These are phyloP conservation scores for Rhizopogon vesiculosus DNA, from an alignment of 768 basidiomycete genomes.

Conservation along the genomic window DNA sequence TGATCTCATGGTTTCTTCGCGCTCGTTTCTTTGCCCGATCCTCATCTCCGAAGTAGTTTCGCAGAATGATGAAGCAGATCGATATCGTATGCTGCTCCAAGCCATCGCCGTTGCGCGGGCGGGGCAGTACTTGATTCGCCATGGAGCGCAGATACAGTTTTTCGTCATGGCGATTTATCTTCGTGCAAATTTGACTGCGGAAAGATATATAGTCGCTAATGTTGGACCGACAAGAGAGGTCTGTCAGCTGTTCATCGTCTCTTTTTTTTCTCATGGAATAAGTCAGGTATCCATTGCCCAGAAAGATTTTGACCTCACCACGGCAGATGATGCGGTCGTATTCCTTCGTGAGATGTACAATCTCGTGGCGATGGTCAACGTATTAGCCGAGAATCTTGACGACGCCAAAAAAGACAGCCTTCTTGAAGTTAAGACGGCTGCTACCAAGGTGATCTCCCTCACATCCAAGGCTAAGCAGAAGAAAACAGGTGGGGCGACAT, in stretches of 20 bases:
- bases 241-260: neutral
- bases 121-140: neutral
- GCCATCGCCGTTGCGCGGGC: constrained; percentile 2
- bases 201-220: constrained; percentile 6
- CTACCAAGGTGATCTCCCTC: neutral
- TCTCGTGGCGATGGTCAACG: neutral
- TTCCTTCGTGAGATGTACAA: constrained; percentile 13
- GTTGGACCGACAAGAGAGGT: neutral
- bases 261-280: neutral
- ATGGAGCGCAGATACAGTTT: neutral
- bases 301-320: neutral
- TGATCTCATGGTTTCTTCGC: no score
- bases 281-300: constrained; percentile 3
- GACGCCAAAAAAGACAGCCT: neutral
- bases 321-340: neutral
- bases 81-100: constrained; percentile 9
- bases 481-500: neutral
- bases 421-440: neutral
- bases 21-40: no score
- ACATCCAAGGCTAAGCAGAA: neutral
- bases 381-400: neutral
- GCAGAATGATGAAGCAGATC: no score
- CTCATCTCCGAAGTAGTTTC: no score
- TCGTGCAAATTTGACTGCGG: neutral
- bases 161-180: constrained; percentile 12